Base-by-base conservation (phyloP, 1,284 basidiomycete species). In the Schizophyllum commune region DNA sequence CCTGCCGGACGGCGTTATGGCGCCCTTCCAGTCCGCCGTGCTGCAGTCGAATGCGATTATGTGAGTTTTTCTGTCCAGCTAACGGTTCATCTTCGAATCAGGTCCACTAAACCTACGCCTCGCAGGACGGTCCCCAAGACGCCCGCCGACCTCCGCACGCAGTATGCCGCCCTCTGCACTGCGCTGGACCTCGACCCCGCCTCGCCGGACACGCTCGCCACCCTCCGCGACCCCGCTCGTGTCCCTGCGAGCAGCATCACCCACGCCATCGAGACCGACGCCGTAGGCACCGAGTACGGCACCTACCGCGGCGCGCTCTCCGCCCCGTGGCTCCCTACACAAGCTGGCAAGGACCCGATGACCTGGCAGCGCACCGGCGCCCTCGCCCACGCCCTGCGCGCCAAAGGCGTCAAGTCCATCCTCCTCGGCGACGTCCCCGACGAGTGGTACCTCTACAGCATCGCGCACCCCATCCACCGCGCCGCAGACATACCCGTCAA, bases 391-490 rank as follows among this genome's bases (percentile, higher is more conserved):
- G 80, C 75, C 3, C 77, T 91, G 7, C 72, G 68, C 32, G 78
- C 75, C 17, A 84, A 82, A 21, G 89, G 89, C 1, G 77, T 91
- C 32, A 75, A 74, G 52, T 82, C 79, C 67, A 75, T 91, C 61
- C 73, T 86, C 53, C 71, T 87, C 20, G 89, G 90, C 6, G 87
- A 91, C 63, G 76, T 90, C 57, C 76, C 76, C 17, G 89, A 91
- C 65, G 89, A 91, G 71, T 91, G 89, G 86, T 87, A 83, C 69
- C 79, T 90, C 61, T 91, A 91, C 67, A 80, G 84, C 8, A 82
- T 88, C 65, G 83, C 86, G 1, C 83, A 90, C 68, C 81, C 83
- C 0, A 78, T 89, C 59, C 56, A 69, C 20, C 70, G 71, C 17
- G 70, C 75, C 17, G 63, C 64, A 15, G 86, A 89, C 64, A 74